Conservation (phyloP, 192 early-diverging fungal species). For the Coemansia sp. region DNA sequence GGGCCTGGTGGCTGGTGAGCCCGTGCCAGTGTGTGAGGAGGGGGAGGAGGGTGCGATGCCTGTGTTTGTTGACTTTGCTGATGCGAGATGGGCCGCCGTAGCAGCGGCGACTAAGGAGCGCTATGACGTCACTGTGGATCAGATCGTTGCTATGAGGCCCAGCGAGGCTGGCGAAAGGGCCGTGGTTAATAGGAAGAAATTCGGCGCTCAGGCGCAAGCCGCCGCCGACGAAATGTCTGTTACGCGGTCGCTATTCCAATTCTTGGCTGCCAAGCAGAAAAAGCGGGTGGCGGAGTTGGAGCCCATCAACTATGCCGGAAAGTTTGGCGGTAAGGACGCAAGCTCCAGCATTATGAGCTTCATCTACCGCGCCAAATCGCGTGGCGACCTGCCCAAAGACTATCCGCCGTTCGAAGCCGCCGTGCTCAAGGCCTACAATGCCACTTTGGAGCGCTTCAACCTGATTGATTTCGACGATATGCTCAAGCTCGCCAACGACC, state of each 20-base stretch:
- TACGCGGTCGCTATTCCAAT: constrained; percentile 16
- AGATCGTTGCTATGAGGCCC: neutral
- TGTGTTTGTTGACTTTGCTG: constrained; percentile 8
- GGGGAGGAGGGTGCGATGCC: neutral
- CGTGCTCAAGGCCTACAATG: constrained; percentile 44
- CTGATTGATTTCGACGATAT: constrained; percentile 54
- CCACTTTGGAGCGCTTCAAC: constrained; percentile 21
- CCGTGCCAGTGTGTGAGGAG: neutral
- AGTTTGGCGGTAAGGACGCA: constrained; percentile 19
- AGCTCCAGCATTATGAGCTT: constrained; percentile 12
- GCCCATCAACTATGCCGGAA: neutral
- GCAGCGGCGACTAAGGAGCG: constrained; percentile 6
- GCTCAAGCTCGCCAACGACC: constrained; percentile 18
- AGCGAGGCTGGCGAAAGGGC: neutral
- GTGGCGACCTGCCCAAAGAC: constrained; percentile 22
- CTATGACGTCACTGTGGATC: constrained; percentile 9
- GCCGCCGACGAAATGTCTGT: constrained; percentile 10
- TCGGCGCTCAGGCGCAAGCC: constrained; percentile 11
- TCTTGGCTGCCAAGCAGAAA: constrained; percentile 11
- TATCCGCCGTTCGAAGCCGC: constrained; percentile 24
- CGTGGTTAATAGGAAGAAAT: constrained; percentile 6
- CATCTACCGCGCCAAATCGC: constrained; percentile 39
- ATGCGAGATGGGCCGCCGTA: constrained; percentile 24
- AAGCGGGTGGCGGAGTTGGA: constrained; percentile 5
- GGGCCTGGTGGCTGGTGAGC: neutral